A percentile compares a stretch with the other conserved stretches of the same genome.
These are phyloP conservation scores for Boletus chippewaensis DNA, from an alignment of 1,284 basidiomycete species.

Conservation along the genomic window DNA sequence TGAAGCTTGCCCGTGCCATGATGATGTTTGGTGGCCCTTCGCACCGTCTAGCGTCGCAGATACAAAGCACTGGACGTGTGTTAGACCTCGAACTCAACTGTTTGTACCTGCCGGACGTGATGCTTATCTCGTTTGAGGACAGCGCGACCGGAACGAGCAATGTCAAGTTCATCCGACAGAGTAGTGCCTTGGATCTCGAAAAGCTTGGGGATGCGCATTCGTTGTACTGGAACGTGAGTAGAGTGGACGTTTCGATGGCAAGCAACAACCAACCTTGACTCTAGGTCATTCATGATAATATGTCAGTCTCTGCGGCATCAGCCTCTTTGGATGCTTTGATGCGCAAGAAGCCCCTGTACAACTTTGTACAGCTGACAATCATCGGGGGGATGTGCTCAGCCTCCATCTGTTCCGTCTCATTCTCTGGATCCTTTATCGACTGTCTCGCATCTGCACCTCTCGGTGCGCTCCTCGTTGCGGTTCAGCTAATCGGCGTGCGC, in stretches of 20 bases:
- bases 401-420: slow-evolving; percentile 69
- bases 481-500: slow-evolving; percentile 70
- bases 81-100: slow-evolving; percentile 81
- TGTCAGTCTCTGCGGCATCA: slow-evolving; percentile 77
- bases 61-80: slow-evolving; percentile 79
- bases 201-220: slow-evolving; percentile 74
- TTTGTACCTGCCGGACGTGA: slow-evolving; percentile 82
- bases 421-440: slow-evolving; percentile 78
- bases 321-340: slow-evolving; percentile 72
- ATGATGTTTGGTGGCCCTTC: slow-evolving; percentile 97
- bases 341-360: slow-evolving; percentile 59
- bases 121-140: slow-evolving; percentile 82
- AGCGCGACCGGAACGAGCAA: slow-evolving; percentile 78
- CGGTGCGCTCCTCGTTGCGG: slow-evolving; percentile 69
- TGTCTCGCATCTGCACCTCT: slow-evolving; percentile 70
- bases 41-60: slow-evolving; percentile 82
- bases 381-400: slow-evolving; percentile 80
- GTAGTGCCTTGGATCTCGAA: slow-evolving; percentile 66
- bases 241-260: background rate
- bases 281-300: slow-evolving; percentile 80
- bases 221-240: slow-evolving; percentile 72
- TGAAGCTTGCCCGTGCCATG: slow-evolving; percentile 83
- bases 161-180: slow-evolving; percentile 80
- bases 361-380: slow-evolving; percentile 59
- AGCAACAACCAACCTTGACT: slow-evolving; percentile 2